phyloP scores from a whole-genome alignment of 1,284 basidiomycete genomes.

The Grifola frondosa region DNA sequence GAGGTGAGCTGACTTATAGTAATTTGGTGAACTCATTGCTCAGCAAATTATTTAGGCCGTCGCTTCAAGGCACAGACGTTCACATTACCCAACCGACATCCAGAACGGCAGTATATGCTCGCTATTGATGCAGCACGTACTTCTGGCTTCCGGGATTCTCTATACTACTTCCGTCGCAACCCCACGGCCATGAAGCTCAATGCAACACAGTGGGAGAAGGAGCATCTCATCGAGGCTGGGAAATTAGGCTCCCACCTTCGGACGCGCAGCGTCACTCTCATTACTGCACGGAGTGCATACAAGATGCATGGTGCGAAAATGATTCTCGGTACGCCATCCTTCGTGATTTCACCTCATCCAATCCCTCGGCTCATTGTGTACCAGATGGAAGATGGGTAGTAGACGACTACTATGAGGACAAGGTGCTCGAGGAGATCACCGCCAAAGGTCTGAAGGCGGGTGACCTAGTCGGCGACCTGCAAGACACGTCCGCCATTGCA shows the following conservation, averaged over 20 bases:
- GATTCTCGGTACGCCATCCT: constrained; percentile 69
- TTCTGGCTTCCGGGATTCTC: constrained; percentile 93
- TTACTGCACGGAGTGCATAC: constrained; percentile 90
- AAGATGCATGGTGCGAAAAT: constrained; percentile 93
- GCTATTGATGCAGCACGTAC: constrained; percentile 96
- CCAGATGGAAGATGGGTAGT: constrained; percentile 87
- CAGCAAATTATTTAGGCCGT: constrained; percentile 55
- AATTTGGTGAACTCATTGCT: no score
- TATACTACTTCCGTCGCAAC: constrained; percentile 95
- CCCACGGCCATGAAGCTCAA: constrained; percentile 88
- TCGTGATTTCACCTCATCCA: not conserved
- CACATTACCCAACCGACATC: constrained; percentile 76
- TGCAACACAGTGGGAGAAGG: constrained; percentile 86
- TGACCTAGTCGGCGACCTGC: constrained; percentile 75
- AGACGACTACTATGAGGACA: constrained; percentile 95
- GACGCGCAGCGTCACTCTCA: constrained; percentile 90
- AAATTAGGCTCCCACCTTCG: constrained; percentile 87
- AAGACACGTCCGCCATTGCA: constrained; percentile 58
- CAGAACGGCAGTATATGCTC: constrained; percentile 88
- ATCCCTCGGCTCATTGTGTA: not conserved
- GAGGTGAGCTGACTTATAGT: no score
- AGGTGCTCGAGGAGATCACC: constrained; percentile 69
- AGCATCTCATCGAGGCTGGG: constrained; percentile 84
- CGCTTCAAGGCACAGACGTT: constrained; percentile 90
- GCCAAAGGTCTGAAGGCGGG: constrained; percentile 73